Conservation (phyloP, 2,329 filamentous ascomycete species). For the Volutella citrinella region DNA sequence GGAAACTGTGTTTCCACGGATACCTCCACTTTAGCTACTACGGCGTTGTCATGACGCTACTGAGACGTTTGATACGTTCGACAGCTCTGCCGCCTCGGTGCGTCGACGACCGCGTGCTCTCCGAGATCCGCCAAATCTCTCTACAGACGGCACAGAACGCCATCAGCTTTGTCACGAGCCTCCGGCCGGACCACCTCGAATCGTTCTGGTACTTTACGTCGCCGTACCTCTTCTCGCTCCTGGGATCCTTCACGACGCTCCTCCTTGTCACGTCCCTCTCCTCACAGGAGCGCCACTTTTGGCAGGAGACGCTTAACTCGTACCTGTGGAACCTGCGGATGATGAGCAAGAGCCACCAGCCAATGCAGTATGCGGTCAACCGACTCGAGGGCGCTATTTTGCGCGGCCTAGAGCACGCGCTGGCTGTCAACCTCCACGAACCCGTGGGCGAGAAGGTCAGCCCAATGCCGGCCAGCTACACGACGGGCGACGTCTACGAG, state of each 20-base stretch:
- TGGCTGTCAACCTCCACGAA: slow-evolving; percentile 33
- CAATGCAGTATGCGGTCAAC: slow-evolving; percentile 36
- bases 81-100: slow-evolving; percentile 29
- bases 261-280: slow-evolving; percentile 33
- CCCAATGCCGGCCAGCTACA: slow-evolving; percentile 25
- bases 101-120: slow-evolving; percentile 24
- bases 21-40: slow-evolving; percentile 46
- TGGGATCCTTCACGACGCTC: slow-evolving; percentile 37
- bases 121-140: slow-evolving; percentile 28
- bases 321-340: slow-evolving; percentile 32
- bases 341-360: slow-evolving; percentile 35
- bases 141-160: slow-evolving; percentile 30
- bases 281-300: slow-evolving; percentile 29
- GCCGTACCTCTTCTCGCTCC: slow-evolving; percentile 37
- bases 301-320: slow-evolving; percentile 32
- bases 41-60: slow-evolving; percentile 43
- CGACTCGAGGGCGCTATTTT: slow-evolving; percentile 35
- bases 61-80: slow-evolving; percentile 41
- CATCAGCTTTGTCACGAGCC: slow-evolving; percentile 31
- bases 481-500: slow-evolving; percentile 26
- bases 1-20: slow-evolving; percentile 39
- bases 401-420: slow-evolving; percentile 34
- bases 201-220: slow-evolving; percentile 40
- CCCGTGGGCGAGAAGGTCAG: slow-evolving; percentile 28
- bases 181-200: slow-evolving; percentile 36